phyloP scores from a whole-genome alignment of 1,139 yeast genomes.

The Sugiyamaella castrensis region DNA sequence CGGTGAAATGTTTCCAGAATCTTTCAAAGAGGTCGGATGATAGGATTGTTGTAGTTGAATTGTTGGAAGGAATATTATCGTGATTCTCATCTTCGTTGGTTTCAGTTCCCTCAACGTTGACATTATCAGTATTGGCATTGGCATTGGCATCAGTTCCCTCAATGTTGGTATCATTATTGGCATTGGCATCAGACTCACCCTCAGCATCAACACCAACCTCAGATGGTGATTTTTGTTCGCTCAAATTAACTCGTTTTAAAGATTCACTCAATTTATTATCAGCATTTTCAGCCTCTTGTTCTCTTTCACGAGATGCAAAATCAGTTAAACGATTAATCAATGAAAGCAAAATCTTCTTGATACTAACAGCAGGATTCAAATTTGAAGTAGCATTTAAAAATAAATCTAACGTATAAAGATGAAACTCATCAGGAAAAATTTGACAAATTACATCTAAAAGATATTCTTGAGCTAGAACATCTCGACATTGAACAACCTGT shows the following conservation, averaged over 20 bases:
- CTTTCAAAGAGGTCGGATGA: conserved; percentile 46
- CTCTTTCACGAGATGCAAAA: conserved; percentile 43
- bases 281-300: conserved; percentile 5
- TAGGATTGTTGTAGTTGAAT: not conserved
- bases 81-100: conserved; percentile 4
- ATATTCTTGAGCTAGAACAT: conserved; percentile 88
- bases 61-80: not conserved
- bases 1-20: conserved; percentile 64
- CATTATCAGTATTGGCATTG: not conserved
- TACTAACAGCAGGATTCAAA: conserved; percentile 66
- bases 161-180: not conserved
- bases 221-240: too few relatives aligned
- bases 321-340: conserved; percentile 72
- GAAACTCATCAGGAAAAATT: conserved; percentile 92
- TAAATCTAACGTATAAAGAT: conserved; percentile 65
- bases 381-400: conserved; percentile 65
- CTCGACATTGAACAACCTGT: conserved; percentile 90
- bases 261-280: conserved; percentile 13
- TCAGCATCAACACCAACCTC: not conserved
- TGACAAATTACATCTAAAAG: conserved; percentile 86
- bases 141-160: not conserved
- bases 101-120: not conserved
- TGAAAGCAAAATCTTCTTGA: conserved; percentile 63
- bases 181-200: not conserved
- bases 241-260: too few relatives aligned